Percentiles rank a stretch among this genome's conserved stretches.
Evolutionary conservation across 2,329 filamentous ascomycete genomes (phyloP).

Genomic region (Aureobasidium melanogenum): DNA sequence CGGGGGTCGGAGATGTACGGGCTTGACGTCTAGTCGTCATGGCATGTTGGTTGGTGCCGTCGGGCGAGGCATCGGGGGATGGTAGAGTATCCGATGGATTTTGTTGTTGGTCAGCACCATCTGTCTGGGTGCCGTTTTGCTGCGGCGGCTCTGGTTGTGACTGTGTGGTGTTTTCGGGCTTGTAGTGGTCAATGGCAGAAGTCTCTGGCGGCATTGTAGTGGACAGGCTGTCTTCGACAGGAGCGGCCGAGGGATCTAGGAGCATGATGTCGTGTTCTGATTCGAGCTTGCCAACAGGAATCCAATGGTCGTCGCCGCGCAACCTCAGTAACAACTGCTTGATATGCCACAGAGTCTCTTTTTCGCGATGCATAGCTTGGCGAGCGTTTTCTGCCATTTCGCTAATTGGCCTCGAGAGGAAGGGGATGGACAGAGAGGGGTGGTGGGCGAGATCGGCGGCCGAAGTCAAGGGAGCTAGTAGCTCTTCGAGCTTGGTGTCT

Average conservation of each 20-base stretch:
- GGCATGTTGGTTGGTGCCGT: slow-evolving; percentile 29
- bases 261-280: slow-evolving; percentile 39
- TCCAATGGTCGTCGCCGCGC: slow-evolving; percentile 64
- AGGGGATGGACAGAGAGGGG: slow-evolving; percentile 65
- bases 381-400: slow-evolving; percentile 62
- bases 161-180: background rate
- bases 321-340: slow-evolving; percentile 65
- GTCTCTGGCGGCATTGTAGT: background rate
- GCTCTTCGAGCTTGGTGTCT: slow-evolving; percentile 60
- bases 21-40: slow-evolving; percentile 49
- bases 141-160: background rate
- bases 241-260: slow-evolving; percentile 15
- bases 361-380: slow-evolving; percentile 66
- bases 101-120: background rate
- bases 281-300: slow-evolving; percentile 46
- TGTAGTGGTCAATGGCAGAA: background rate
- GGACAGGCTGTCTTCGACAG: background rate
- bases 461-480: slow-evolving; percentile 66
- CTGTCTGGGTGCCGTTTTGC: slow-evolving; percentile 8
- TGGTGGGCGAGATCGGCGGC: slow-evolving; percentile 67
- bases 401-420: slow-evolving; percentile 63
- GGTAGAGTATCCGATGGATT: background rate
- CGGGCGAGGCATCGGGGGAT: slow-evolving; percentile 5
- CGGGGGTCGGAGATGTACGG: slow-evolving; percentile 32
- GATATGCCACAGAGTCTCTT: slow-evolving; percentile 61